These are phyloP conservation scores for Podaxis sp. DNA, from an alignment of 768 basidiomycete genomes.

Conservation along the genomic window DNA sequence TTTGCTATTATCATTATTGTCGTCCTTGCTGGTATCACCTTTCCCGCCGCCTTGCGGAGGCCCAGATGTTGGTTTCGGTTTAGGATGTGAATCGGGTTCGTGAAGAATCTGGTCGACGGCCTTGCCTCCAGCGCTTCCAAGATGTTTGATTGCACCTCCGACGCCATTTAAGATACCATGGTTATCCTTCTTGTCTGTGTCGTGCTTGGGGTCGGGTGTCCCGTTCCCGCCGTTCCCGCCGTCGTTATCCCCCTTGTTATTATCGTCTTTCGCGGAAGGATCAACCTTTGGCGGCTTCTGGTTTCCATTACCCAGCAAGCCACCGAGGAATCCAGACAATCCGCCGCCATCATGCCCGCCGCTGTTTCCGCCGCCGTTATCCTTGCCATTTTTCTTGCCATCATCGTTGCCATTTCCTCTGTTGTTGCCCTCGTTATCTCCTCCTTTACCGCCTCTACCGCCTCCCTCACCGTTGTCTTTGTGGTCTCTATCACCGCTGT, in stretches of 20 bases:
- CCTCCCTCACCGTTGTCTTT: neutral
- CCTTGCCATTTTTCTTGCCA: neutral
- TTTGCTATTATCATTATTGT: neutral
- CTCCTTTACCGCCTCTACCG: neutral
- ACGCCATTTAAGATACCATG: neutral
- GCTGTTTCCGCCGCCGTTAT: neutral
- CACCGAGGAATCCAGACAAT: neutral
- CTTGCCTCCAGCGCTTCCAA: no score
- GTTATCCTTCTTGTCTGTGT: neutral
- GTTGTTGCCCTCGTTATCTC: neutral
- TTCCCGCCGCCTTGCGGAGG: neutral
- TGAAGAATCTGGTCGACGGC: no score
- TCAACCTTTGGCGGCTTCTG: neutral
- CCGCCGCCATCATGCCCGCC: neutral
- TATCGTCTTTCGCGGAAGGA: neutral
- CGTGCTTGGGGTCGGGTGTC: no score
- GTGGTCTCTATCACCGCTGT: no score
- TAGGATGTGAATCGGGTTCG: neutral
- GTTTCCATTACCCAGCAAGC: neutral
- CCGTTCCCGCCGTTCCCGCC: no score
- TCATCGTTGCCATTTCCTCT: neutral
- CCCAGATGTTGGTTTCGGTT: neutral
- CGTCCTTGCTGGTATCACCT: neutral
- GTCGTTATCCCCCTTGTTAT: neutral
- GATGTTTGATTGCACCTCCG: no score